Percentiles rank a stretch among this genome's conserved stretches.
Conservation (phyloP, 345 rosid species). For the Euphorbia pulcherrima region DNA sequence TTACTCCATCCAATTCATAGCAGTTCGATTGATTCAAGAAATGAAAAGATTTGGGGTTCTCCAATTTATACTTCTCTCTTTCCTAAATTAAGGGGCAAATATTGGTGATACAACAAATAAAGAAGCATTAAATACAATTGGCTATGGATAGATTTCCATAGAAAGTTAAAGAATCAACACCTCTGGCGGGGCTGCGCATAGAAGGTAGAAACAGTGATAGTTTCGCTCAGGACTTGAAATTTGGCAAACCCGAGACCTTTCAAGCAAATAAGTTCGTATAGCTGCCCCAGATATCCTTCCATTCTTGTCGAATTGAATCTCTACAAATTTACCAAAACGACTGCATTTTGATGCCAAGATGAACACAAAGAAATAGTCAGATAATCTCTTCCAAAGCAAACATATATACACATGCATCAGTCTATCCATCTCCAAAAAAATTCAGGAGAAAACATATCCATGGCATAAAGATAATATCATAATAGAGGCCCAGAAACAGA, state of each 20-base stretch:
- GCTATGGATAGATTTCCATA: slow-evolving; percentile 10
- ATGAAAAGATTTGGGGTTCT: slow-evolving; percentile 63
- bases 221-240: slow-evolving; percentile 96
- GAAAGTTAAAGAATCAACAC: slow-evolving; percentile 36
- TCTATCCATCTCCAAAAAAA: slow-evolving; percentile 1
- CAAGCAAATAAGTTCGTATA: slow-evolving; percentile 88
- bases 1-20: slow-evolving; percentile 73
- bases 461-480: neutral
- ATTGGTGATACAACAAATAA: slow-evolving; percentile 16
- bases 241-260: slow-evolving; percentile 99
- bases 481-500: neutral
- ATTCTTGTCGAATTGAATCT: slow-evolving; percentile 94
- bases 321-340: slow-evolving; percentile 99
- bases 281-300: slow-evolving; percentile 99
- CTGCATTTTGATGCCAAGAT: slow-evolving; percentile 42
- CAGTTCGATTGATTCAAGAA: slow-evolving; percentile 90
- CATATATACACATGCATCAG: slow-evolving; percentile 12
- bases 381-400: slow-evolving; percentile 9
- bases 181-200: slow-evolving; percentile 97
- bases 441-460: neutral
- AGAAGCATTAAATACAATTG: neutral
- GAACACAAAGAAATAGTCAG: slow-evolving; percentile 17
- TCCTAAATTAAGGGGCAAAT: slow-evolving; percentile 44
- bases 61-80: slow-evolving; percentile 76
- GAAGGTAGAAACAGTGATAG: slow-evolving; percentile 93